phyloP scores from a whole-genome alignment of 345 rosid genomes.

The Brassica incana region DNA sequence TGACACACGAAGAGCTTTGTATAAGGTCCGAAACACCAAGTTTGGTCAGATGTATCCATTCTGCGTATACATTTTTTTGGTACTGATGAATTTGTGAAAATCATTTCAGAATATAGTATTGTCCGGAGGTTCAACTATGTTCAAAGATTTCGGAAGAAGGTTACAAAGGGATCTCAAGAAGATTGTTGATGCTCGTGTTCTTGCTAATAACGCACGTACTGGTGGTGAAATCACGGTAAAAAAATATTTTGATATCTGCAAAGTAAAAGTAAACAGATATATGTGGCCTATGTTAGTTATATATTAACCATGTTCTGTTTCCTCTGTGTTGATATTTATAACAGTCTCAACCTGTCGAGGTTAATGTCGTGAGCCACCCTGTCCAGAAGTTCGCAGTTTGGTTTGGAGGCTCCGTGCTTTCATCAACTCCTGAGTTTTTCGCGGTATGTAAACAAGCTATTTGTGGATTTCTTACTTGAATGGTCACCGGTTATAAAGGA shows the following conservation, averaged over 20 bases:
- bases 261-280: background rate
- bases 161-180: slow-evolving; percentile 95
- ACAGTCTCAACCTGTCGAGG: slow-evolving; percentile 95
- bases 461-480: background rate
- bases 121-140: slow-evolving; percentile 99
- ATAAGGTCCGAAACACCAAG: slow-evolving; percentile 57
- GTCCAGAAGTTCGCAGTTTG: slow-evolving; percentile 96
- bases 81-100: slow-evolving; percentile 26
- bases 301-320: background rate
- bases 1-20: slow-evolving; percentile 96
- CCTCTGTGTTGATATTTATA: background rate
- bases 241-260: background rate
- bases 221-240: slow-evolving; percentile 71
- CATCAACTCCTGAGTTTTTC: slow-evolving; percentile 95
- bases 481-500: background rate
- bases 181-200: slow-evolving; percentile 91
- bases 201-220: slow-evolving; percentile 74
- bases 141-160: slow-evolving; percentile 96
- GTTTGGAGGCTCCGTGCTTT: slow-evolving; percentile 99
- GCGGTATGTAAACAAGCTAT: slow-evolving; percentile 49
- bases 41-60: background rate
- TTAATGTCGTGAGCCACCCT: slow-evolving; percentile 93
- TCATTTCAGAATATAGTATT: slow-evolving; percentile 79
- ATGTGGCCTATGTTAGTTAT: background rate
- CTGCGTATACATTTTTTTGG: background rate